Evolutionary conservation across 345 rosid species (phyloP).

Genomic region (Adansonia digitata): DNA sequence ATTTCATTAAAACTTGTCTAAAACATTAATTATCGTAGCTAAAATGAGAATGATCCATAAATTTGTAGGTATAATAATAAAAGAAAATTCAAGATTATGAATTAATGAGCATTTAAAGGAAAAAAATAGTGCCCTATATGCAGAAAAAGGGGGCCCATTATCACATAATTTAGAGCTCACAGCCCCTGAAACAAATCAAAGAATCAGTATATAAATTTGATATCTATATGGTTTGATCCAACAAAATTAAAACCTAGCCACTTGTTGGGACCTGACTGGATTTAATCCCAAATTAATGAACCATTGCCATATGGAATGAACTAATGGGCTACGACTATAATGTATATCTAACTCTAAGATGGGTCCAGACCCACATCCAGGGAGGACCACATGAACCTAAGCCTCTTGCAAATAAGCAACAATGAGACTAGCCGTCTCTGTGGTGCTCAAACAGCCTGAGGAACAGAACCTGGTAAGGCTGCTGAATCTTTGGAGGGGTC

Average conservation of each 20-base stretch:
- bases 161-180: not conserved
- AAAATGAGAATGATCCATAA: too few species aligned
- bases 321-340: not conserved
- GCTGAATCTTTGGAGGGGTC: slow-evolving; percentile 1
- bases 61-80: too few species aligned
- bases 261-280: slow-evolving; percentile 4
- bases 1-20: too few species aligned
- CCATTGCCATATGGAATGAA: not conserved
- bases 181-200: slow-evolving; percentile 1
- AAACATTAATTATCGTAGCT: too few species aligned
- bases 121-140: not conserved
- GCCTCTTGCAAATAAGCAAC: not conserved
- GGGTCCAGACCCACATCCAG: not conserved
- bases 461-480: not conserved
- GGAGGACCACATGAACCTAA: not conserved
- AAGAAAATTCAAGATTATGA: too few species aligned
- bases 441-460: not conserved
- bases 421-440: not conserved
- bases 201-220: not conserved
- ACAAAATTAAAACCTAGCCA: slow-evolving; percentile 1
- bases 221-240: not conserved
- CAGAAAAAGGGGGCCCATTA: not conserved
- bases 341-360: not conserved
- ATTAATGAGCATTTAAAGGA: too few species aligned
- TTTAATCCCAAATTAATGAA: not conserved